Conservation (phyloP, 2,329 filamentous ascomycete species). For the Fusarium scirpi region DNA sequence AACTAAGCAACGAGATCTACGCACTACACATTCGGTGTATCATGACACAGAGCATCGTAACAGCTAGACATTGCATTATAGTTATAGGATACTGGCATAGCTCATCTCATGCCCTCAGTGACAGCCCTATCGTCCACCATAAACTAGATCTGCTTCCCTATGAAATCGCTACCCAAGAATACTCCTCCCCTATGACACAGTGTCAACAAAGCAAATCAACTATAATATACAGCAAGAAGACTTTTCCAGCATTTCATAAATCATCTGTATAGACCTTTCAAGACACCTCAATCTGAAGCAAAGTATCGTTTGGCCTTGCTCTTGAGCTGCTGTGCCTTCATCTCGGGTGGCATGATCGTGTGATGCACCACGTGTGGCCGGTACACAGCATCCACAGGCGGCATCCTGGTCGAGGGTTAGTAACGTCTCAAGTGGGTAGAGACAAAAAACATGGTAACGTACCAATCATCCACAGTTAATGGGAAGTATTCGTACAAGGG, state of each 20-base stretch:
- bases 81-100: conserved; percentile 40
- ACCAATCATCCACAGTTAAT: conserved; percentile 89
- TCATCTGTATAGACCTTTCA: conserved; percentile 30
- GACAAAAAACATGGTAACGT: conserved; percentile 39
- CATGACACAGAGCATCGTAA: not conserved
- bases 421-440: conserved; percentile 1
- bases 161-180: conserved; percentile 17
- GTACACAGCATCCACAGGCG: conserved; percentile 89
- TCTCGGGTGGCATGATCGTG: conserved; percentile 75
- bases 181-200: conserved; percentile 15
- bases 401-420: conserved; percentile 68
- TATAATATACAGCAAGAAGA: conserved; percentile 35
- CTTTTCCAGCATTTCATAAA: conserved; percentile 39
- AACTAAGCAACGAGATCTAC: not conserved
- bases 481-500: conserved; percentile 96
- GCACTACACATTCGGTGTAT: not conserved
- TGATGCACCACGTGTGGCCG: conserved; percentile 95
- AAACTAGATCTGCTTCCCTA: conserved; percentile 9
- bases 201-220: not conserved
- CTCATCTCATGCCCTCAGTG: conserved; percentile 24
- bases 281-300: conserved; percentile 65
- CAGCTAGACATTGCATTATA: conserved; percentile 17
- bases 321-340: conserved; percentile 75
- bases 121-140: conserved; percentile 11
- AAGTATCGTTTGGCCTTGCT: conserved; percentile 80